These are phyloP conservation scores for Pyracantha coccinea DNA, from an alignment of 331 rosid species.

Conservation along the genomic window DNA sequence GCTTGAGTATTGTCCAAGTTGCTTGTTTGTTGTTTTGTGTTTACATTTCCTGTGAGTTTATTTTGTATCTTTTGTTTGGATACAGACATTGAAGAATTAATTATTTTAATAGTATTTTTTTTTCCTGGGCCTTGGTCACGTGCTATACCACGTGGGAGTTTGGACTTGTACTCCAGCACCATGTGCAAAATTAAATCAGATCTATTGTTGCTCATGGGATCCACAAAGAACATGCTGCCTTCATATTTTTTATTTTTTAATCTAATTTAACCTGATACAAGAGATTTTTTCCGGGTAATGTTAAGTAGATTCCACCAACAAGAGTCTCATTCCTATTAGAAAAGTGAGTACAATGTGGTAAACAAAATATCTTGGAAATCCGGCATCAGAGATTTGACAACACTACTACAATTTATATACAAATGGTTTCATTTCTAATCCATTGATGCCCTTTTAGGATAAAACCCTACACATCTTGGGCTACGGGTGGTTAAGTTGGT, in stretches of 20 bases:
- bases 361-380: too few species aligned
- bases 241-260: background rate
- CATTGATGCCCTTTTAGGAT: too few species aligned
- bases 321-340: too few species aligned
- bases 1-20: constrained; percentile 6
- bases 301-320: too few species aligned
- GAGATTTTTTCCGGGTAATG: too few species aligned
- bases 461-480: too few species aligned
- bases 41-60: constrained; percentile 6
- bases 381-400: too few species aligned
- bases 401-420: too few species aligned
- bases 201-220: background rate
- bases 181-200: background rate
- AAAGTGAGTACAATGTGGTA: too few species aligned
- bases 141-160: background rate
- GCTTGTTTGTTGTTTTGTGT: constrained; percentile 7
- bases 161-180: background rate
- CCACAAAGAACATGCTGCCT: background rate
- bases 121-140: background rate
- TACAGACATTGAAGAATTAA: background rate
- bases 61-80: background rate
- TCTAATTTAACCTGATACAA: background rate
- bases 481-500: too few species aligned
- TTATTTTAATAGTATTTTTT: background rate
- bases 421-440: too few species aligned